These are phyloP conservation scores for Westerdykella sp. DNA, from an alignment of 2,329 filamentous ascomycete species.

Conservation along the genomic window DNA sequence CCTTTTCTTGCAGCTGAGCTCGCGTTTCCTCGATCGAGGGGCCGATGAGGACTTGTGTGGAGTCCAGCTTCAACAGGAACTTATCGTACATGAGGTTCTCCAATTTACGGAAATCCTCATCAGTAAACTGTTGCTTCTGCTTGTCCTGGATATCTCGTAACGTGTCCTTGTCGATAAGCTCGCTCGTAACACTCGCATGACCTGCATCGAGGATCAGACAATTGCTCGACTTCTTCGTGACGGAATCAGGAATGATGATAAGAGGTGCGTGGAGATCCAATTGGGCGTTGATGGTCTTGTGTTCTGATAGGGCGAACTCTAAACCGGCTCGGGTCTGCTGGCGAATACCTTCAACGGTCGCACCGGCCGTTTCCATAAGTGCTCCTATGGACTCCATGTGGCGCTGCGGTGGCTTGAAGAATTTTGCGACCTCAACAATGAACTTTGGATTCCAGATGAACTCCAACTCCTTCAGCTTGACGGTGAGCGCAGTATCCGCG, in stretches of 20 bases:
- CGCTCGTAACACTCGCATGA: constrained; percentile 89
- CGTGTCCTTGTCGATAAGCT: constrained; percentile 86
- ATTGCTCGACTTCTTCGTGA: constrained; percentile 70
- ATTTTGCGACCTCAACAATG: constrained; percentile 81
- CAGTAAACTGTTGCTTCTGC: constrained; percentile 78
- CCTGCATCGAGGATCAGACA: constrained; percentile 95
- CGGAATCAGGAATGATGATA: constrained; percentile 92
- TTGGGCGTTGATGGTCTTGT: constrained; percentile 96
- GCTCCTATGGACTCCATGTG: constrained; percentile 99
- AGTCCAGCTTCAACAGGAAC: constrained; percentile 86
- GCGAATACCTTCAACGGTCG: constrained; percentile 87
- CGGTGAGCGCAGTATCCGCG: constrained; percentile 81
- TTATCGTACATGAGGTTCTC: constrained; percentile 97
- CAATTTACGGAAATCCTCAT: constrained; percentile 79
- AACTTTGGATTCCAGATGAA: constrained; percentile 97
- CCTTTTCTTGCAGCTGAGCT: constrained; percentile 64
- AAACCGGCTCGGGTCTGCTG: constrained; percentile 94
- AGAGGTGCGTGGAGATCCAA: constrained; percentile 92
- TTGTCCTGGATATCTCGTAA: constrained; percentile 86
- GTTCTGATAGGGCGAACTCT: constrained; percentile 93
- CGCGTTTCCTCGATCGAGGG: constrained; percentile 89
- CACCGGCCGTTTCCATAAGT: constrained; percentile 89
- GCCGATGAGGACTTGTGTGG: constrained; percentile 91
- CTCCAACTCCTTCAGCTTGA: constrained; percentile 91
- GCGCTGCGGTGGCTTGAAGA: constrained; percentile 91